These are phyloP conservation scores for Scedosporium aurantiacum DNA, from an alignment of 2,329 filamentous ascomycete genomes.

Conservation along the genomic window DNA sequence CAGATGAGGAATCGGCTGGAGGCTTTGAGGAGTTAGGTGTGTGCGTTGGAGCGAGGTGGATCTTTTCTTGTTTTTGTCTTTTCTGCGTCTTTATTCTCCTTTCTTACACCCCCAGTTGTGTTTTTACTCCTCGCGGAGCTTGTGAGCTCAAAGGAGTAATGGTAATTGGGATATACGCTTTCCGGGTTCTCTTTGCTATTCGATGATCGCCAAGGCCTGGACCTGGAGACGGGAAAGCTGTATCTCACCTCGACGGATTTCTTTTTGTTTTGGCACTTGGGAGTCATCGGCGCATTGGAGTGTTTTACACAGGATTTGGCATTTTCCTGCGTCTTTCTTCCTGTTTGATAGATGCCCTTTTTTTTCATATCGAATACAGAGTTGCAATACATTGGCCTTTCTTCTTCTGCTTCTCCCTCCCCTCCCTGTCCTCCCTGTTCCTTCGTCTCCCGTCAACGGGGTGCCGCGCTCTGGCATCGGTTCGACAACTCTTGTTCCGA, in stretches of 20 bases:
- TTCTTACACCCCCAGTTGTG: no score
- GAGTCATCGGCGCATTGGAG: neutral
- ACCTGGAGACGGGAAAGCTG: no score
- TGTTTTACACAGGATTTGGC: neutral
- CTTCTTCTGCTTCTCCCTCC: neutral
- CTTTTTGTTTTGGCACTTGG: neutral
- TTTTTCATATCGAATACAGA: neutral
- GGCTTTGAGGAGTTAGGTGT: conserved; percentile 67
- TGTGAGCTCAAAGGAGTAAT: no score
- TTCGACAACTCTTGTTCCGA: neutral
- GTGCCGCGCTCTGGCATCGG: neutral
- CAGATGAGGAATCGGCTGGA: conserved; percentile 90
- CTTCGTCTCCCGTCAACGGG: neutral
- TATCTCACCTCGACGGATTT: neutral
- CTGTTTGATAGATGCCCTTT: neutral
- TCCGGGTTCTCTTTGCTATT: no score
- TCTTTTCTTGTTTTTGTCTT: no score
- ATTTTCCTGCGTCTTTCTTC: neutral
- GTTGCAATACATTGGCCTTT: neutral
- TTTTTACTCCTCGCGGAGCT: no score
- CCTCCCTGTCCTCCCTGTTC: neutral
- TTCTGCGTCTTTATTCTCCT: no score
- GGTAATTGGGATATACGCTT: no score
- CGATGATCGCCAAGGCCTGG: no score
- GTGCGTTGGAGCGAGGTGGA: neutral